phyloP scores from a whole-genome alignment of 768 basidiomycete genomes.

The Russula foetens region DNA sequence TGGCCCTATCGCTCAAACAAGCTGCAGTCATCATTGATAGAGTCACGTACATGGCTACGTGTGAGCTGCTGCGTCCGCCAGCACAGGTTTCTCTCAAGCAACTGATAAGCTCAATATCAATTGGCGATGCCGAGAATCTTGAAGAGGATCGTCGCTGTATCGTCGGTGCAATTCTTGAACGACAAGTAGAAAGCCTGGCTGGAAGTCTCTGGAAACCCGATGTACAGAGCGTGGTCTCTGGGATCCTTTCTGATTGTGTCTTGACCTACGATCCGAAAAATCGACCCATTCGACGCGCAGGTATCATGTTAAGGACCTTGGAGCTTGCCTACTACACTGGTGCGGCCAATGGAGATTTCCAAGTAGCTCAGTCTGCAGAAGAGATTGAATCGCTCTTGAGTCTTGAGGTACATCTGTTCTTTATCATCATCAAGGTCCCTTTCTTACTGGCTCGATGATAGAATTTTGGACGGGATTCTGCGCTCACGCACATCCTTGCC shows the following conservation, averaged over 20 bases:
- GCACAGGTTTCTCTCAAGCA: slow-evolving; percentile 40
- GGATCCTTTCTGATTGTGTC: slow-evolving; percentile 42
- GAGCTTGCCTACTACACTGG: slow-evolving; percentile 41
- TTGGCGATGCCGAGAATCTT: background rate
- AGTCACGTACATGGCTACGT: slow-evolving; percentile 56
- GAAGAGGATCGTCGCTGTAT: slow-evolving; percentile 24
- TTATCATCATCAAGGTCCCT: background rate
- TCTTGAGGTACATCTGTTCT: slow-evolving; percentile 18
- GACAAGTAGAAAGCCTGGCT: slow-evolving; percentile 51
- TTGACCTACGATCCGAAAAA: slow-evolving; percentile 38
- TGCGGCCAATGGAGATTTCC: slow-evolving; percentile 10
- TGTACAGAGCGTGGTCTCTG: slow-evolving; percentile 33
- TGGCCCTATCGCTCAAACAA: slow-evolving; percentile 40
- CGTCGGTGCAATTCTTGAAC: slow-evolving; percentile 50
- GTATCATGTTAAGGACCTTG: slow-evolving; percentile 46
- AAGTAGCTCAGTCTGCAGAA: slow-evolving; percentile 1
- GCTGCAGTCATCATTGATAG: slow-evolving; percentile 55
- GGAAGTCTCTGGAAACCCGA: slow-evolving; percentile 50
- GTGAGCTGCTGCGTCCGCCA: slow-evolving; percentile 52
- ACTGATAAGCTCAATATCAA: slow-evolving; percentile 2
- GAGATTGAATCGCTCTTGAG: slow-evolving; percentile 34
- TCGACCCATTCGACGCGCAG: slow-evolving; percentile 52
- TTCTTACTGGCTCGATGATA: slow-evolving; percentile 10
- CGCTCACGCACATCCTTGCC: slow-evolving; percentile 24
- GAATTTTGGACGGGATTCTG: slow-evolving; percentile 26